Conservation (phyloP, 768 basidiomycete species). For the Fibroporia radiculosa region DNA sequence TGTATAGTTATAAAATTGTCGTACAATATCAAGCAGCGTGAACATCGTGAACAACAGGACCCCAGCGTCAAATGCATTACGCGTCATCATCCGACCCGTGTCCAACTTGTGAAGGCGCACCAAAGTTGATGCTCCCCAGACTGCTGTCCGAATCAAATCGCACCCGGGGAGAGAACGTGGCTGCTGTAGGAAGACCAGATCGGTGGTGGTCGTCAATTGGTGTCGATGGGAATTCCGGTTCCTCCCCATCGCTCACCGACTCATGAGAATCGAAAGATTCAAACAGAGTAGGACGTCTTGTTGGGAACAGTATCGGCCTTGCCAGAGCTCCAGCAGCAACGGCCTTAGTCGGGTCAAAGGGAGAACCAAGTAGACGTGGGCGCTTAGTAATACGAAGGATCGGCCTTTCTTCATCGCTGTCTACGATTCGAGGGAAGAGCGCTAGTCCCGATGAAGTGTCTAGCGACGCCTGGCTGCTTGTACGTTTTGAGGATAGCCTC, state of each 20-base stretch:
- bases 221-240: background rate
- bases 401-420: slow-evolving; percentile 1
- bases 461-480: slow-evolving; percentile 14
- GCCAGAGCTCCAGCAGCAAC: too few relatives aligned
- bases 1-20: too few relatives aligned
- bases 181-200: slow-evolving; percentile 11
- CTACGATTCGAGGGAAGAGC: slow-evolving; percentile 1
- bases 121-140: background rate
- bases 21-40: too few relatives aligned
- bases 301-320: too few relatives aligned
- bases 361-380: slow-evolving; percentile 15
- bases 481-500: slow-evolving; percentile 14
- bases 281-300: too few relatives aligned
- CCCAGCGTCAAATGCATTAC: too few relatives aligned
- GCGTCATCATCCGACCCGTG: too few relatives aligned
- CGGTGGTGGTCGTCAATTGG: slow-evolving; percentile 6
- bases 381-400: slow-evolving; percentile 15
- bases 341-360: slow-evolving; percentile 11
- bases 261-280: too few relatives aligned
- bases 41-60: too few relatives aligned
- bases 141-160: background rate
- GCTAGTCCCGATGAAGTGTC: slow-evolving; percentile 6
- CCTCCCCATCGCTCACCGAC: too few relatives aligned
- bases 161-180: slow-evolving; percentile 11
- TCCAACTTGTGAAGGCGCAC: too few relatives aligned